Evolutionary conservation across 345 rosid species (phyloP).

Genomic region (Citrus mangshanensis): DNA sequence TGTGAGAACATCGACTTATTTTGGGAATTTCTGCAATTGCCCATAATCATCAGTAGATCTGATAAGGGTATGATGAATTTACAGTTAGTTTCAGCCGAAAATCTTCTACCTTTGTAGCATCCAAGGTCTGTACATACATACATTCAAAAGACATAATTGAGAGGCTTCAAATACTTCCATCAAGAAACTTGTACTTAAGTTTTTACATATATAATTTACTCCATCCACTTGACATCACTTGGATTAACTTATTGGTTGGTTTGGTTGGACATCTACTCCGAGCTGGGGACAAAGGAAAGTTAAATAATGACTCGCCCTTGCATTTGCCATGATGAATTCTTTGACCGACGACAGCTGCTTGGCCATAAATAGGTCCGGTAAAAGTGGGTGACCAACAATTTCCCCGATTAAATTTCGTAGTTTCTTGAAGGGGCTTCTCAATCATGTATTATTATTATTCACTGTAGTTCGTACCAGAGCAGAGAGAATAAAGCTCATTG

Average conservation of each 20-base stretch:
- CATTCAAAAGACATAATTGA: neutral
- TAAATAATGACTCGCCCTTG: neutral
- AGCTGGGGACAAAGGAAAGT: neutral
- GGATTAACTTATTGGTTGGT: neutral
- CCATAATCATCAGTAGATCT: neutral
- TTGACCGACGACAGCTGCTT: neutral
- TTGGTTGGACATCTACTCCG: neutral
- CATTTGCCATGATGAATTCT: neutral
- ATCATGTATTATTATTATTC: neutral
- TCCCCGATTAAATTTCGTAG: neutral
- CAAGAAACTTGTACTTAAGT: no score
- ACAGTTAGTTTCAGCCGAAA: no score
- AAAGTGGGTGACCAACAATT: neutral
- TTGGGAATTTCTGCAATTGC: neutral
- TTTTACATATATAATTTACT: no score
- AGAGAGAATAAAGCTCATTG: neutral
- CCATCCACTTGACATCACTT: neutral
- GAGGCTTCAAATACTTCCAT: no score
- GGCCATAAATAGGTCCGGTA: neutral
- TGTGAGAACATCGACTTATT: no score
- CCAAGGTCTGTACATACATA: no score
- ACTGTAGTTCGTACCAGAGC: neutral
- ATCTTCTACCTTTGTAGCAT: no score
- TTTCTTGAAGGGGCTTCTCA: no score
- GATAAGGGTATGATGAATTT: neutral